Conservation (phyloP, 164 flowering plant species). For the Dillenia suffruticosa region DNA sequence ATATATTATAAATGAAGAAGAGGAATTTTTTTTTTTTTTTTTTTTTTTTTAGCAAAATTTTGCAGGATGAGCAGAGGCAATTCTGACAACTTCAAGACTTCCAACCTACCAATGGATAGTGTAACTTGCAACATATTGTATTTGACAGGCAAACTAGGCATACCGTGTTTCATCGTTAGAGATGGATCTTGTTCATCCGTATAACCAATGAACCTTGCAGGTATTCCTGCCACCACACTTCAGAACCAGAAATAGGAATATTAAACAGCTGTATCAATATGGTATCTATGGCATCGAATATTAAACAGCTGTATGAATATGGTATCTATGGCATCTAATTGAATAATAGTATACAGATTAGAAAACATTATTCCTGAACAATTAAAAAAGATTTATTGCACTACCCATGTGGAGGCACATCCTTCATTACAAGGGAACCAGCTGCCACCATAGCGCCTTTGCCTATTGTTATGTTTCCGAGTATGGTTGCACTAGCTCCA, state of each 20-base stretch:
- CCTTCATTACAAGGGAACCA: slow-evolving; percentile 75
- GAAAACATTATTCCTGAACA: not conserved
- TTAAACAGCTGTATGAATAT: not conserved
- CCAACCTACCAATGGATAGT: too few relatives aligned
- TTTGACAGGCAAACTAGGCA: slow-evolving; percentile 8
- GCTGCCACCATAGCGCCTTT: slow-evolving; percentile 89
- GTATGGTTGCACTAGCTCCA: slow-evolving; percentile 70
- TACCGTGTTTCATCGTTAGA: slow-evolving; percentile 87
- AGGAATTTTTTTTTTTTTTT: too few relatives aligned
- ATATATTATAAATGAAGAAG: too few relatives aligned
- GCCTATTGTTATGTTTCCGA: slow-evolving; percentile 80
- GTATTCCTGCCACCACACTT: slow-evolving; percentile 82
- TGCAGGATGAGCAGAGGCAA: too few relatives aligned
- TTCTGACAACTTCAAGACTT: too few relatives aligned
- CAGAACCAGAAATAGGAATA: slow-evolving; percentile 11
- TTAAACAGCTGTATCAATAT: not conserved
- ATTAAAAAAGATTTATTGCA: not conserved
- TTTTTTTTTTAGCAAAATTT: too few relatives aligned
- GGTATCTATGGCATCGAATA: not conserved
- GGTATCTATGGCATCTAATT: not conserved
- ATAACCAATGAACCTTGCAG: slow-evolving; percentile 72
- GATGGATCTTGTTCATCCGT: slow-evolving; percentile 67
- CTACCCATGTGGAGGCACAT: slow-evolving; percentile 73
- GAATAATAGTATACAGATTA: not conserved
- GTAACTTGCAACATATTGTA: too few relatives aligned